Percentiles rank a stretch among this genome's conserved stretches.
Evolutionary conservation across 2,329 filamentous ascomycete genomes (phyloP).

Genomic region (Cladosporium sp.): DNA sequence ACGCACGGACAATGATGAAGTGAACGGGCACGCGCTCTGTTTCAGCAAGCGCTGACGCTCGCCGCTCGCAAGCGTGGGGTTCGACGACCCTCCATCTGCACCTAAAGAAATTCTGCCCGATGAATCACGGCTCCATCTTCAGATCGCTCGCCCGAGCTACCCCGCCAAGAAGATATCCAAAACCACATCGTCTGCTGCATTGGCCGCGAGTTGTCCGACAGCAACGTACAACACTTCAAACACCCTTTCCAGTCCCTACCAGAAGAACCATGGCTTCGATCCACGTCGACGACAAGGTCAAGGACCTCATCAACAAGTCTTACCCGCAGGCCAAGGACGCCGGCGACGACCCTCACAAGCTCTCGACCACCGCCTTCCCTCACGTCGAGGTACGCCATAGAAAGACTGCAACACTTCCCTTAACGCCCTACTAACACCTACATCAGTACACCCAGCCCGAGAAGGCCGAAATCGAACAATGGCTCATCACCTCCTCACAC

Average conservation of each 20-base stretch:
- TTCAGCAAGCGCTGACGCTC: no score
- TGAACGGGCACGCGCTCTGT: no score
- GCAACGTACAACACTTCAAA: neutral
- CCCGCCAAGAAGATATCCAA: constrained; percentile 4
- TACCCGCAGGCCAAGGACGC: constrained; percentile 28
- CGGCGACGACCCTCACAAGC: constrained; percentile 28
- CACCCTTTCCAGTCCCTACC: neutral
- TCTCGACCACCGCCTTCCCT: constrained; percentile 30
- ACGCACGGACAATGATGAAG: no score
- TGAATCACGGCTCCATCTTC: constrained; percentile 3
- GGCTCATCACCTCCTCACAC: constrained; percentile 67
- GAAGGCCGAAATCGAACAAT: constrained; percentile 81
- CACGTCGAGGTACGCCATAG: constrained; percentile 23
- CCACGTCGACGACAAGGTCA: constrained; percentile 27
- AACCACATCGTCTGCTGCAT: neutral
- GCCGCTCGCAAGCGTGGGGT: no score
- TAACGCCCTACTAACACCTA: neutral
- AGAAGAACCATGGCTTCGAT: constrained; percentile 24
- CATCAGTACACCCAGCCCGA: constrained; percentile 67
- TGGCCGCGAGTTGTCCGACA: constrained; percentile 1
- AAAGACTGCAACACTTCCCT: neutral
- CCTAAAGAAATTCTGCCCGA: neutral
- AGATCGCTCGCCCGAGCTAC: neutral
- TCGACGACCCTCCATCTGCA: neutral
- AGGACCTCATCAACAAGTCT: constrained; percentile 28